Conservation (phyloP, 495 filamentous ascomycete genomes). For the Xylaria curta region DNA sequence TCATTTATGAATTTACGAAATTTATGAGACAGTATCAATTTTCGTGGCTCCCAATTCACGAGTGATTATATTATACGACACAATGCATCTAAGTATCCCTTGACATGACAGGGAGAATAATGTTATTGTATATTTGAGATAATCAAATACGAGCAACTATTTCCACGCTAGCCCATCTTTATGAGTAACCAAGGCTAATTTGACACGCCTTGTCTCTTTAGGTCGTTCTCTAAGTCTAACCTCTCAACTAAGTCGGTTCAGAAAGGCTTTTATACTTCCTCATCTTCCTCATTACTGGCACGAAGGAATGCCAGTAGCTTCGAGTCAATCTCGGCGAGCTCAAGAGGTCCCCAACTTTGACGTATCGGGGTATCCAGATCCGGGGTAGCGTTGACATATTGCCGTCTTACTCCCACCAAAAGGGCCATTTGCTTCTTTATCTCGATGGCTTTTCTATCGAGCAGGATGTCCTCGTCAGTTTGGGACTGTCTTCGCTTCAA, state of each 20-base stretch:
- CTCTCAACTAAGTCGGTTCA: neutral
- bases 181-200: neutral
- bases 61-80: neutral
- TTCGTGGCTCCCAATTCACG: neutral
- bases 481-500: neutral
- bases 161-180: too few species aligned
- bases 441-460: neutral
- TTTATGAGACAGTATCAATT: neutral
- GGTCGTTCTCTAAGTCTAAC: too few species aligned
- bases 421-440: neutral
- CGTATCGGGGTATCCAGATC: neutral
- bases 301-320: neutral
- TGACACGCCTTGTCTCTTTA: neutral
- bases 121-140: neutral
- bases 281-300: neutral
- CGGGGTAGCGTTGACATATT: neutral
- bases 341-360: neutral
- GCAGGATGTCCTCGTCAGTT: neutral
- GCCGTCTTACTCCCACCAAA: too few species aligned
- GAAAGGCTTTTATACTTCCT: neutral
- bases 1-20: neutral
- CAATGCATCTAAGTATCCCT: neutral
- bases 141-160: too few species aligned
- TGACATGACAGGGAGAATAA: neutral
- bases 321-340: neutral